Percentiles rank a stretch among this genome's conserved stretches.
phyloP scores from a whole-genome alignment of 2,329 filamentous ascomycete genomes.

The Beauveria caledonica region DNA sequence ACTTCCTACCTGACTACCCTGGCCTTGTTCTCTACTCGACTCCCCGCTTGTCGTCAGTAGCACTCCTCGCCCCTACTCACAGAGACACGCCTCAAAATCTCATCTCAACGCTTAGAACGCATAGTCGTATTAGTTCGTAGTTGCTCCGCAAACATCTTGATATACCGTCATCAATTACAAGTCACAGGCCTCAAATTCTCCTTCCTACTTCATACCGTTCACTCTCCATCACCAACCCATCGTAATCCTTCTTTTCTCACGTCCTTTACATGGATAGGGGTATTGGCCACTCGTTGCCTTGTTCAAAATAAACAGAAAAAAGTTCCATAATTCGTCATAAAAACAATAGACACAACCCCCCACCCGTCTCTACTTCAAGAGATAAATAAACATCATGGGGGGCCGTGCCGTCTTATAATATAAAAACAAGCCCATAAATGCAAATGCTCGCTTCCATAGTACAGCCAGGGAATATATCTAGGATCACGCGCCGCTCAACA shows the following conservation, averaged over 20 bases:
- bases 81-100: not conserved
- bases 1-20: not conserved
- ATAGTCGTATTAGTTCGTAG: not conserved
- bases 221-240: not conserved
- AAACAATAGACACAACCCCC: not conserved
- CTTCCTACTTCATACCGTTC: not conserved
- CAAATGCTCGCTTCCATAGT: conserved; percentile 10
- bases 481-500: not conserved
- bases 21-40: no score
- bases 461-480: conserved; percentile 4
- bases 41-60: not conserved
- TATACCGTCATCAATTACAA: not conserved
- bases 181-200: not conserved
- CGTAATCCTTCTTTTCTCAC: not conserved
- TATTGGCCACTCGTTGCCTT: conserved; percentile 5
- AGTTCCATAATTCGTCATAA: conserved; percentile 9
- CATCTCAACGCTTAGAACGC: not conserved
- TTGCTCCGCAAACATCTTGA: not conserved
- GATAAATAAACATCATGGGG: conserved; percentile 5
- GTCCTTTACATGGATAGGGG: not conserved
- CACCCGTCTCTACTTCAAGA: not conserved
- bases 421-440: conserved; percentile 7
- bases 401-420: not conserved
- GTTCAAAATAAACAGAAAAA: not conserved
- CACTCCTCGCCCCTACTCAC: not conserved